A percentile compares a stretch with the other conserved stretches of the same genome.
Conservation (phyloP, 495 filamentous ascomycete genomes). For the Friedmanniomyces simplex region DNA sequence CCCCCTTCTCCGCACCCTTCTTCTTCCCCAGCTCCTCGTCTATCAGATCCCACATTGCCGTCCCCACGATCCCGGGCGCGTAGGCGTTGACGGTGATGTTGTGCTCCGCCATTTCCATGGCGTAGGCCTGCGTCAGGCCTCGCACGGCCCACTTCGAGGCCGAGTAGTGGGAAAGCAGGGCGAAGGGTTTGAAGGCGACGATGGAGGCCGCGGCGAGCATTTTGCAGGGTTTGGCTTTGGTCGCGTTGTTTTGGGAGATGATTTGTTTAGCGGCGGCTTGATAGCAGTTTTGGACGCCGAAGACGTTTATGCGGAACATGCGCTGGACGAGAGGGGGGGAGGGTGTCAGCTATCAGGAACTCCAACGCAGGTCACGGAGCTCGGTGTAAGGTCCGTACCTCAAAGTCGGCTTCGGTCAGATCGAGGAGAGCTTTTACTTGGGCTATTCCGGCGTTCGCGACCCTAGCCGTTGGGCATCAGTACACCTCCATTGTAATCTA, state of each 20-base stretch:
- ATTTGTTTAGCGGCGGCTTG: constrained; percentile 43
- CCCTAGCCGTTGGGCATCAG: constrained; percentile 20
- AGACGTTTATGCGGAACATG: constrained; percentile 47
- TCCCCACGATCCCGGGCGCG: constrained; percentile 52
- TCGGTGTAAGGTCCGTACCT: not conserved
- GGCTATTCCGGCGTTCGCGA: constrained; percentile 52
- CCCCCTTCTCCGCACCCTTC: constrained; percentile 39
- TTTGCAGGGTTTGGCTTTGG: constrained; percentile 33
- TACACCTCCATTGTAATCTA: not conserved
- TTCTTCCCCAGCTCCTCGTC: constrained; percentile 41
- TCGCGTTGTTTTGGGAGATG: constrained; percentile 35
- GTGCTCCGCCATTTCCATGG: constrained; percentile 45
- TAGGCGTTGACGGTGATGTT: constrained; percentile 53
- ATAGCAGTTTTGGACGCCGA: constrained; percentile 50
- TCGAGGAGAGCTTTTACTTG: constrained; percentile 44
- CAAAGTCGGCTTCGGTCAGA: constrained; percentile 40
- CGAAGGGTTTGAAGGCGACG: constrained; percentile 45
- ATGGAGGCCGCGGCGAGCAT: constrained; percentile 41
- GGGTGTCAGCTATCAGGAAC: too few species aligned
- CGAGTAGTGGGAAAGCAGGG: constrained; percentile 44
- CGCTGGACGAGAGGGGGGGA: too few species aligned
- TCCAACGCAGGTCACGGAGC: too few species aligned
- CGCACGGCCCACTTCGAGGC: constrained; percentile 52
- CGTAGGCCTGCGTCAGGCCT: constrained; percentile 47
- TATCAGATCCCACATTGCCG: constrained; percentile 51